Conservation (phyloP, 148 eudicot species). For the Mesembryanthemum crystallinum region DNA sequence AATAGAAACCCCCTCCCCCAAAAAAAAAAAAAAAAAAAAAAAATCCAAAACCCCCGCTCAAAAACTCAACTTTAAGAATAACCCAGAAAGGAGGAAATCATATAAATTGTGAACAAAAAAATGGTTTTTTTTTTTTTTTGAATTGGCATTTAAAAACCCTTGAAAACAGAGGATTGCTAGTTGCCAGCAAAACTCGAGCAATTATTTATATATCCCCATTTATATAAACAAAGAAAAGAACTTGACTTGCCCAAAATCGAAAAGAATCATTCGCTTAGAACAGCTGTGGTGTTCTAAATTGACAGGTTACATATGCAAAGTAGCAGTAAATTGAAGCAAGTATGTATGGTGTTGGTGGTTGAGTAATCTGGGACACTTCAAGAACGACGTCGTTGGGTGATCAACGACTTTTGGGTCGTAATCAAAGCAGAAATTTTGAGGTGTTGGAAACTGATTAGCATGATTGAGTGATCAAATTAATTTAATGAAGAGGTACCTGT, state of each 20-base stretch:
- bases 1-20: too few species aligned
- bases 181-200: not conserved
- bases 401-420: not conserved
- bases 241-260: not conserved
- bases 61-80: not conserved
- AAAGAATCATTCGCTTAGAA: not conserved
- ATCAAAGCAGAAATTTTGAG: not conserved
- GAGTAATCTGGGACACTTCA: not conserved
- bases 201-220: not conserved
- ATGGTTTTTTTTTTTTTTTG: not conserved
- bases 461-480: not conserved
- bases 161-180: not conserved
- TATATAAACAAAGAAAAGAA: not conserved
- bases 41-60: too few species aligned
- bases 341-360: not conserved
- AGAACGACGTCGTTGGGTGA: not conserved
- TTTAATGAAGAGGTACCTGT: not conserved
- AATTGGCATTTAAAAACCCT: not conserved
- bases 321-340: not conserved
- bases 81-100: not conserved
- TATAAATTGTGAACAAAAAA: not conserved
- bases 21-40: too few species aligned
- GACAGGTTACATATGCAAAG: too few species aligned
- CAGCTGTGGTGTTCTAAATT: not conserved
- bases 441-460: not conserved